These are phyloP conservation scores for Blepharisma undulans DNA, from an alignment of 169 alveolate species.

Conservation along the genomic window DNA sequence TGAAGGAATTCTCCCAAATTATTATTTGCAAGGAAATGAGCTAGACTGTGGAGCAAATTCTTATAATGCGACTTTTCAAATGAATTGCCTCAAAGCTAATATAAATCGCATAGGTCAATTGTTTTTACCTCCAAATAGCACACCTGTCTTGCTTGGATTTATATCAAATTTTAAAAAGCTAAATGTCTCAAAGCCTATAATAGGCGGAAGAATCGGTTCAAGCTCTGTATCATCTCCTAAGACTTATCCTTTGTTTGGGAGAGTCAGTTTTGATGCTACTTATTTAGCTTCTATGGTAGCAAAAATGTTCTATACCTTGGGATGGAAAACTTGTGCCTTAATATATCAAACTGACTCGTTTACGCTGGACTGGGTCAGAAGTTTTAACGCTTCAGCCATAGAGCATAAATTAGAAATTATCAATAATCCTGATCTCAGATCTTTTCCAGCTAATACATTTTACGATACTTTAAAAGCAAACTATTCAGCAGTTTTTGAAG, in stretches of 20 bases:
- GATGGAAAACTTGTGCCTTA: not conserved
- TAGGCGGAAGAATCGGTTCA: not conserved
- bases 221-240: not conserved
- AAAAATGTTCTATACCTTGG: not conserved
- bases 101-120: not conserved
- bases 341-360: not conserved
- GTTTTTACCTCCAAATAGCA: not conserved
- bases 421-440: not conserved
- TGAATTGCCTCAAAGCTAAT: not conserved
- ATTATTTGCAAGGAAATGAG: not conserved
- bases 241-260: not conserved
- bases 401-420: not conserved
- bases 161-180: not conserved
- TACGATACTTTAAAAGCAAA: not conserved
- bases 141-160: not conserved
- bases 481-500: not conserved
- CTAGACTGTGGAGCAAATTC: not conserved
- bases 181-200: not conserved
- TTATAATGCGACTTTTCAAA: not conserved
- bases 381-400: not conserved
- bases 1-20: not conserved
- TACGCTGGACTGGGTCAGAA: not conserved
- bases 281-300: not conserved
- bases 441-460: not conserved
- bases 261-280: not conserved